These are phyloP conservation scores for Phytophthora pluvialis DNA, from an alignment of 352 stramenopile genomes.

Conservation along the genomic window DNA sequence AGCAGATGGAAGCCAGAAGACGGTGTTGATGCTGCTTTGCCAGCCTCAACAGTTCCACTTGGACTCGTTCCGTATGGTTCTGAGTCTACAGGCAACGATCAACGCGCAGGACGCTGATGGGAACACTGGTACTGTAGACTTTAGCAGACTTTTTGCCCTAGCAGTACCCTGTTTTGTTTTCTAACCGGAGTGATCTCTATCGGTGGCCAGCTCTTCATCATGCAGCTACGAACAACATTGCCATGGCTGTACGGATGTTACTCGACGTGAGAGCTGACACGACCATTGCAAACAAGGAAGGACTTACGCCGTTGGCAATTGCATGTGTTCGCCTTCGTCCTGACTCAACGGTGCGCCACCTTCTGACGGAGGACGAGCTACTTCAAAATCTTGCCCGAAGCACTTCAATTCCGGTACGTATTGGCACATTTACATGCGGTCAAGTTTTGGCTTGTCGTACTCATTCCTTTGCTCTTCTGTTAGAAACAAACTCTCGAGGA, in stretches of 20 bases:
- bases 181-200: not conserved
- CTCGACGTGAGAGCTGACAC: constrained; percentile 63
- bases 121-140: constrained; percentile 61
- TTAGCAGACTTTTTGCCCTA: not conserved
- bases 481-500: constrained; percentile 67
- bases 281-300: constrained; percentile 47
- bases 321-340: constrained; percentile 42
- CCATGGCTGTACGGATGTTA: constrained; percentile 71
- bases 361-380: constrained; percentile 64
- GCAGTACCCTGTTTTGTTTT: not conserved
- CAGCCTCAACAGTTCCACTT: constrained; percentile 78
- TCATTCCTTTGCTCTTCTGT: not conserved
- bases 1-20: constrained; percentile 44
- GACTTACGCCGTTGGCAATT: constrained; percentile 59
- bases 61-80: constrained; percentile 83
- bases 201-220: constrained; percentile 60
- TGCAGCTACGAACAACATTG: constrained; percentile 65
- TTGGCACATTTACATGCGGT: not conserved
- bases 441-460: not conserved
- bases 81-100: constrained; percentile 66
- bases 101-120: constrained; percentile 64
- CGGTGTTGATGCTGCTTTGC: constrained; percentile 77
- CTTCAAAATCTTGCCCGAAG: constrained; percentile 49
- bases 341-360: constrained; percentile 46
- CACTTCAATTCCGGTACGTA: constrained; percentile 49